phyloP scores from a whole-genome alignment of 2,329 filamentous ascomycete genomes.

The Aspergillus texensis region DNA sequence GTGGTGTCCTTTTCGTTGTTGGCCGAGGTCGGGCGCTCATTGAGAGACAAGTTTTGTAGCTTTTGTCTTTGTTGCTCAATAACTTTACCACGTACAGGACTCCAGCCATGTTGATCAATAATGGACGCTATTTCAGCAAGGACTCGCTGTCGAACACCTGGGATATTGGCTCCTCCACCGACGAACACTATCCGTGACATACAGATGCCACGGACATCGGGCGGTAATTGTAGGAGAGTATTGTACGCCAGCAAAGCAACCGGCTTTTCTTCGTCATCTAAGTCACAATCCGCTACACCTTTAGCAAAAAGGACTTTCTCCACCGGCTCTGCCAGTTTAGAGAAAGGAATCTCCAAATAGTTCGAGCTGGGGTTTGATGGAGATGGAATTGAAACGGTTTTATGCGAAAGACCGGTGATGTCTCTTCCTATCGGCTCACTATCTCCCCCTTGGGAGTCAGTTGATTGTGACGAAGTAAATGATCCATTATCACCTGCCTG shows the following conservation, averaged over 20 bases:
- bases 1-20: constrained; percentile 12
- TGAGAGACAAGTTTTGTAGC: constrained; percentile 40
- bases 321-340: constrained; percentile 70
- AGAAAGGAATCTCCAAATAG: constrained; percentile 66
- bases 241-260: constrained; percentile 76
- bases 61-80: constrained; percentile 54
- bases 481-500: constrained; percentile 4
- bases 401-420: constrained; percentile 16
- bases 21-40: constrained; percentile 23
- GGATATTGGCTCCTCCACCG: constrained; percentile 76
- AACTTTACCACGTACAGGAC: constrained; percentile 71
- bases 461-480: background rate
- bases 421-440: background rate
- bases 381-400: constrained; percentile 51
- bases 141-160: constrained; percentile 77
- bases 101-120: constrained; percentile 73
- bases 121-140: constrained; percentile 73
- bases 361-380: constrained; percentile 42
- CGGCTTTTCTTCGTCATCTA: constrained; percentile 86
- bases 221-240: constrained; percentile 71
- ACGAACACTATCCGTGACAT: constrained; percentile 88
- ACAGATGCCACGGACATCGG: constrained; percentile 81
- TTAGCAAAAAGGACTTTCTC: constrained; percentile 73
- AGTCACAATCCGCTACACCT: constrained; percentile 55
- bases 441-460: background rate